A percentile compares a stretch with the other conserved stretches of the same genome.
These are phyloP conservation scores for Talaromyces sp. DNA, from an alignment of 2,329 filamentous ascomycete species.

Conservation along the genomic window DNA sequence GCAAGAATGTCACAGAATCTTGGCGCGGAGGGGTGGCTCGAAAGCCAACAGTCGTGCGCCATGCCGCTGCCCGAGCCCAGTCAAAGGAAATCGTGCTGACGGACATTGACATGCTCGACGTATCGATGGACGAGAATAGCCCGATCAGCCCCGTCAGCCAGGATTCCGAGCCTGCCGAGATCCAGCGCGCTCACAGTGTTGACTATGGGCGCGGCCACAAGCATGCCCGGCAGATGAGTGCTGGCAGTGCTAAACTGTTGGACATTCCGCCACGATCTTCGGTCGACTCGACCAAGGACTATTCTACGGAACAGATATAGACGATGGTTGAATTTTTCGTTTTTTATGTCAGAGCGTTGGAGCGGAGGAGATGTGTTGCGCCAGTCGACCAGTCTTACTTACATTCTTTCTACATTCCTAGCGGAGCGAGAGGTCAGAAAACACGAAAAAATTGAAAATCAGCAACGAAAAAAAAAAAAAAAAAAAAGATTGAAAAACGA, in stretches of 20 bases:
- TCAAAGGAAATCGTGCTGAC: slow-evolving; percentile 58
- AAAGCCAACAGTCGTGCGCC: slow-evolving; percentile 62
- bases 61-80: slow-evolving; percentile 48
- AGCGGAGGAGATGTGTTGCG: neutral
- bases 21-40: slow-evolving; percentile 51
- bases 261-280: slow-evolving; percentile 58
- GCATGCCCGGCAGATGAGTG: slow-evolving; percentile 68
- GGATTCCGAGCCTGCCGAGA: slow-evolving; percentile 17
- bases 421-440: neutral
- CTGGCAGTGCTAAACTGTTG: slow-evolving; percentile 70
- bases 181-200: slow-evolving; percentile 67
- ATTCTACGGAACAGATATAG: neutral
- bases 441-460: neutral
- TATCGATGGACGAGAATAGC: slow-evolving; percentile 3
- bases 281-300: slow-evolving; percentile 38
- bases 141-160: slow-evolving; percentile 7
- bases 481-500: neutral
- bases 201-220: slow-evolving; percentile 61
- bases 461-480: slow-evolving; percentile 1
- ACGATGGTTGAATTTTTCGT: neutral
- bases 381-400: neutral
- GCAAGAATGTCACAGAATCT: slow-evolving; percentile 32
- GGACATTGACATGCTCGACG: slow-evolving; percentile 39
- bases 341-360: neutral
- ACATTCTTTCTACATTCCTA: neutral